Base-by-base conservation (phyloP, 2,329 filamentous ascomycete species). In the Scedosporium minutisporum region DNA sequence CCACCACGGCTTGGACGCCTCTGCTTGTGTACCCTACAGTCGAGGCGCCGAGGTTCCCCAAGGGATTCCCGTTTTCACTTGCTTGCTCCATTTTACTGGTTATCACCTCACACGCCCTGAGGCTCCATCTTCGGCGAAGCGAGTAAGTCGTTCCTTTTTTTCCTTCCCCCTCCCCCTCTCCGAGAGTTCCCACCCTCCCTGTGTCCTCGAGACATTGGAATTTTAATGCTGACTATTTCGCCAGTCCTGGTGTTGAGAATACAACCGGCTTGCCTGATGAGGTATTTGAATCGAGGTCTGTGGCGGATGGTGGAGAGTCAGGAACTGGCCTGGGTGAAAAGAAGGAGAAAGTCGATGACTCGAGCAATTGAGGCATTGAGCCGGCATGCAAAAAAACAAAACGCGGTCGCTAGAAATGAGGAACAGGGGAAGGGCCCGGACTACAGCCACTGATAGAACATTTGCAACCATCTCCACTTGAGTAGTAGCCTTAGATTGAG, bases 1-100 rank as follows among this genome's bases (percentile, higher is more conserved):
- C 77, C 0, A 80, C 80, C 0, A 84, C 80, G 0, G 81, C 79
- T 0, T 86, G 82, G 82, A 84, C 80, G 2, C 78, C 77, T 3
- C 66, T 85, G 1, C 67, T 85, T 12, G 76, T 78, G 0, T 86
- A 82, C 65, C 73, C 71, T 0, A 80, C 77, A 0, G 73, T 76
- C 3, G 77, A 80, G 63, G 73, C 72, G 0, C 78, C 78, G 1
- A 65, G 72, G 1, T 80, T 57, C 33, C 23, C 60, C 12, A 61
- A 61, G 60, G 60, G 60, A 12, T 61, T 61, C 44, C 44, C 60
- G 4, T 61, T 61, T 7, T n/a, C 23, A 14, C 60, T 61, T n/a
- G 60, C 42, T 7, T 61, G 60, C 46, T 44, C 60, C 4, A 53
- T 61, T 55, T 18, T 41, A 16, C 16, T 61, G 14, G 51, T 61